Base-by-base conservation (phyloP, 495 filamentous ascomycete genomes). In the Amorphotheca resinae region DNA sequence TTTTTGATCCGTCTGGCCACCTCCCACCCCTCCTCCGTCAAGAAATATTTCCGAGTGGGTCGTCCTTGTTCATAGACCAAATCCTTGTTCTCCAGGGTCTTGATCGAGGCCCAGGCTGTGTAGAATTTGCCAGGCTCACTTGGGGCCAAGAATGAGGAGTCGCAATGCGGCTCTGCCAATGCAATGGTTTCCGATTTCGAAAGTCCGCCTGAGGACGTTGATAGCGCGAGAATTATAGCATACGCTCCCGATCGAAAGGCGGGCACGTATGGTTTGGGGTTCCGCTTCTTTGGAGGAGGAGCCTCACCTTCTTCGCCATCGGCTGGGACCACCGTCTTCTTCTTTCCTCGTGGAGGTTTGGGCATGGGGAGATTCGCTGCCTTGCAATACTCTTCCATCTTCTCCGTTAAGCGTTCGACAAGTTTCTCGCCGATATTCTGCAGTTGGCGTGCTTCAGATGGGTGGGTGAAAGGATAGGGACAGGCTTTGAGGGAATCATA, bases 21-120 rank as follows among this genome's bases (percentile, higher is more conserved):
- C 32, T 86, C 80, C 76, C 80, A 83, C 1, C 85, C 85, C 41
- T 82, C 80, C 22, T 88, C 84, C 0, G 82, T 84, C 12, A 93
- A 66, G 3, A 62, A 59, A 58, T 86, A 93, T 49, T 71, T 79
- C 38, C 76, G 66, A 11, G 77, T 58, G 1, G 84, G 84, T 21
- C 79, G 68, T 1, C 83, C 80, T 30, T 74, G 72, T 40, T 82
- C 75, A 45, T 77, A 79, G 0, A 88, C 82, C 8, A 87, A 64
- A 32, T 87, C 83, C 59, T 88, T 87, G 21, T 76, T 64, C 1
- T 77, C 51, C 21, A 91, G 63, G 0, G 79, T 83, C 52, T 84
- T 87, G 75, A 93, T 93, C 0, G 82, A 84, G 53, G 70, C 79
- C 86, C 86, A 93, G 0, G 84, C 85, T 1, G 84, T 91, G 49